Percentiles rank a stretch among this genome's conserved stretches.
These are phyloP conservation scores for Coemansia sp. DNA, from an alignment of 192 early-diverging fungal species.

Conservation along the genomic window DNA sequence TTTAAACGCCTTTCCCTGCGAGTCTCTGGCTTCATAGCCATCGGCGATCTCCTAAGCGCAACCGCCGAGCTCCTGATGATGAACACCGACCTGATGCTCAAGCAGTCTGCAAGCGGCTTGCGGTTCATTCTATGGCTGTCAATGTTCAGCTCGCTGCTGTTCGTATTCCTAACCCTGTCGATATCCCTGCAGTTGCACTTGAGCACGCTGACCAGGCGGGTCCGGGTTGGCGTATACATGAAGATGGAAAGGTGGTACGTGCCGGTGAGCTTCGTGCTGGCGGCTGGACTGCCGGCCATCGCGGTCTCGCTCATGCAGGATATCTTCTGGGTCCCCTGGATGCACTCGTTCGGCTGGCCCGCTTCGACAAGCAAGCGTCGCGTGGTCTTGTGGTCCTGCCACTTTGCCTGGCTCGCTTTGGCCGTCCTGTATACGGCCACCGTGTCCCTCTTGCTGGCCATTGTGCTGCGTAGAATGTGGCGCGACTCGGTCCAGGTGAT, in stretches of 20 bases:
- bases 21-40: conserved; percentile 30
- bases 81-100: conserved; percentile 34
- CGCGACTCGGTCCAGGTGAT: conserved; percentile 30
- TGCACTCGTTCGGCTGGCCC: conserved; percentile 46
- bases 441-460: conserved; percentile 13
- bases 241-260: conserved; percentile 32
- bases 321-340: conserved; percentile 32
- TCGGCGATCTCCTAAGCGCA: conserved; percentile 18
- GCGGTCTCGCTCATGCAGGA: conserved; percentile 26
- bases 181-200: conserved; percentile 45
- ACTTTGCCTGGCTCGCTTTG: conserved; percentile 32
- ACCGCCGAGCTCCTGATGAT: conserved; percentile 21
- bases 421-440: conserved; percentile 30
- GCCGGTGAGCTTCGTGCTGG: conserved; percentile 12
- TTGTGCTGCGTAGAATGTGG: conserved; percentile 44
- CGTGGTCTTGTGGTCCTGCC: conserved; percentile 42
- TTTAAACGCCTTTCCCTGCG: conserved; percentile 34
- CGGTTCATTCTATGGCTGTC: conserved; percentile 38
- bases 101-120: conserved; percentile 10
- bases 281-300: conserved; percentile 24
- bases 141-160: conserved; percentile 27
- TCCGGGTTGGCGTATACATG: conserved; percentile 37
- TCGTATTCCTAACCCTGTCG: conserved; percentile 30
- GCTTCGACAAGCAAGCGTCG: conserved; percentile 3
- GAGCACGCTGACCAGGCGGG: conserved; percentile 31